Base-by-base conservation (phyloP, 495 filamentous ascomycete genomes). In the Trichoderma asperelloides region DNA sequence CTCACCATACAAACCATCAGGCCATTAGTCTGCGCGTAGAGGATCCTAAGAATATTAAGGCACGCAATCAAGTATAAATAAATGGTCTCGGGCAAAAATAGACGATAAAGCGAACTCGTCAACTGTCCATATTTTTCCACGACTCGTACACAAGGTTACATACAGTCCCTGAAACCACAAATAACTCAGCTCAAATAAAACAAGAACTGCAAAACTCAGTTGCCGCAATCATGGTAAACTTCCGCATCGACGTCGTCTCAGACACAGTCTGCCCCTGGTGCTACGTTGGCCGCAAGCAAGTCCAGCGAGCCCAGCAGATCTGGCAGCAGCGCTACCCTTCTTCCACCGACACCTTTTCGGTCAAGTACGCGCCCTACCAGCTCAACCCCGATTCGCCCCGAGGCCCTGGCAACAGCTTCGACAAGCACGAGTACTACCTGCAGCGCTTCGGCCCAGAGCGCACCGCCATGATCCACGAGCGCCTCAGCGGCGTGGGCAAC, bases 221-320 rank as follows among this genome's bases (percentile, higher is more conserved):
- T 0, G 5, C 13, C 43, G 5, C 43, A 47, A 25, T 25, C 55
- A 60, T 60, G 55, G 28, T 90, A 25, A 85, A 87, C 70, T 92
- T 91, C 81, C 81, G 84, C 47, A 91, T 95, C 75, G 82, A 89
- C 27, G 84, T 95, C 69, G 85, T 91, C n/a, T 84, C 78, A 43
- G 92, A 95, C 78, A 88, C 84, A 23, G 85, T 94, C 67, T 96
- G 92, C 73, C 91, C 91, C 2, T 91, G 85, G 68, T 96, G 92
- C 81, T 96, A 91, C 74, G 79, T 96, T n/a, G 91, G 91, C 71
- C 89, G 89, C 71, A 86, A 84, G 66, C 87, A 89, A 47, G 85
- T 96, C 12, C 83, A 88, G 45, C 79, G 79, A 51, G 91, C 88
- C 33, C 55, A 60, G 25, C 27, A 33, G 18, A 94, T 96, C 69